Evolutionary conservation across 2,329 filamentous ascomycete genomes (phyloP).

Genomic region (Allantophomopsis cytisporea): DNA sequence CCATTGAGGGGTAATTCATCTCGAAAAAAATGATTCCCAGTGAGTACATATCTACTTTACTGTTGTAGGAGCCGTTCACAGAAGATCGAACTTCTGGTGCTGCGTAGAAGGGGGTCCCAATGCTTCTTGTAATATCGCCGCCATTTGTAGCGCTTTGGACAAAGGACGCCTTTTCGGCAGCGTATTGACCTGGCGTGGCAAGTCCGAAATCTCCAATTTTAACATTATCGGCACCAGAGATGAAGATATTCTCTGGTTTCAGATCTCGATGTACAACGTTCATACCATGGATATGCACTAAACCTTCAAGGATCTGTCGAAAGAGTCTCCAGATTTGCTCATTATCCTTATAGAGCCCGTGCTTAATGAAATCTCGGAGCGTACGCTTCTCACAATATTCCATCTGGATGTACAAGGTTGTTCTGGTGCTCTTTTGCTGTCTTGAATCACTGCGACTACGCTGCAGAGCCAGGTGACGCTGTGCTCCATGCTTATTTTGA

Average conservation of each 20-base stretch:
- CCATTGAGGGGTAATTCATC: constrained; percentile 65
- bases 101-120: constrained; percentile 78
- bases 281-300: constrained; percentile 78
- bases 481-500: neutral
- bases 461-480: constrained; percentile 10
- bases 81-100: constrained; percentile 79
- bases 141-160: constrained; percentile 13
- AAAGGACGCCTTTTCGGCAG: constrained; percentile 35
- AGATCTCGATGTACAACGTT: constrained; percentile 93
- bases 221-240: constrained; percentile 78
- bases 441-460: constrained; percentile 15
- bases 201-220: constrained; percentile 96
- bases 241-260: constrained; percentile 96
- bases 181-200: constrained; percentile 75
- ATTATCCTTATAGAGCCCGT: constrained; percentile 58
- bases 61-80: constrained; percentile 66
- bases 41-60: constrained; percentile 98
- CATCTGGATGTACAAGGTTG: constrained; percentile 94
- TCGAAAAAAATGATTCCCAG: constrained; percentile 97
- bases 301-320: constrained; percentile 77
- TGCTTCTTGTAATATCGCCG: constrained; percentile 54
- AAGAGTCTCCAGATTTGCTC: constrained; percentile 84
- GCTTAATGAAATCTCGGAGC: constrained; percentile 72
- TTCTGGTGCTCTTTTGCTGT: constrained; percentile 42
- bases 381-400: constrained; percentile 92